Conservation (phyloP, 2,329 filamentous ascomycete genomes). For the Botrytis tulipae region DNA sequence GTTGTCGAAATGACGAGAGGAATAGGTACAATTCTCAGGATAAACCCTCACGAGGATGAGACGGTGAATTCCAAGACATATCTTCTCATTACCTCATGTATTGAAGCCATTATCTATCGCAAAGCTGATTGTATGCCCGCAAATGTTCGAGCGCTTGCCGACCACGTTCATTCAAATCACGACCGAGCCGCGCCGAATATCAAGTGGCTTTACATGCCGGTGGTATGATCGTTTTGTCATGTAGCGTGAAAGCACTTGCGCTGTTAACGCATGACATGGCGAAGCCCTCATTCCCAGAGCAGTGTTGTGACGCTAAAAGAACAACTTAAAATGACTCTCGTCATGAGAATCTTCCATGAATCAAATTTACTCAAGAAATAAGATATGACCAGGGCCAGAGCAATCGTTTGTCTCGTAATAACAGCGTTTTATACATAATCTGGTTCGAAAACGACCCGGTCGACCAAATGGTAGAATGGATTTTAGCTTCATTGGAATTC, state of each 20-base stretch:
- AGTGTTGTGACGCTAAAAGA: constrained; percentile 49
- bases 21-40: constrained; percentile 38
- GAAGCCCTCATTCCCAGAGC: constrained; percentile 48
- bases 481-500: not conserved
- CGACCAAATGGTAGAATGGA: not conserved
- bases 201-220: constrained; percentile 45
- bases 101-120: constrained; percentile 47
- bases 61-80: constrained; percentile 48
- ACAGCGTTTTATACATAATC: not conserved
- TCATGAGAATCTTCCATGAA: constrained; percentile 47
- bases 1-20: no score
- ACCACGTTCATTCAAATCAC: constrained; percentile 42
- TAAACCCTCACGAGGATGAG: constrained; percentile 46
- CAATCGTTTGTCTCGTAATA: constrained; percentile 43
- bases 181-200: constrained; percentile 48
- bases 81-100: constrained; percentile 50
- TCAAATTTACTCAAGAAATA: constrained; percentile 48
- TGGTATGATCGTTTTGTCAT: constrained; percentile 50
- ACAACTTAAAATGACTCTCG: constrained; percentile 42
- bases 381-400: constrained; percentile 43
- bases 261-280: constrained; percentile 43
- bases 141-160: constrained; percentile 43
- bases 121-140: constrained; percentile 44
- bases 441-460: not conserved
- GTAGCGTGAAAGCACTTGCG: constrained; percentile 51